Base-by-base conservation (phyloP, 164 flowering plant species). In the Platanus orientalis region DNA sequence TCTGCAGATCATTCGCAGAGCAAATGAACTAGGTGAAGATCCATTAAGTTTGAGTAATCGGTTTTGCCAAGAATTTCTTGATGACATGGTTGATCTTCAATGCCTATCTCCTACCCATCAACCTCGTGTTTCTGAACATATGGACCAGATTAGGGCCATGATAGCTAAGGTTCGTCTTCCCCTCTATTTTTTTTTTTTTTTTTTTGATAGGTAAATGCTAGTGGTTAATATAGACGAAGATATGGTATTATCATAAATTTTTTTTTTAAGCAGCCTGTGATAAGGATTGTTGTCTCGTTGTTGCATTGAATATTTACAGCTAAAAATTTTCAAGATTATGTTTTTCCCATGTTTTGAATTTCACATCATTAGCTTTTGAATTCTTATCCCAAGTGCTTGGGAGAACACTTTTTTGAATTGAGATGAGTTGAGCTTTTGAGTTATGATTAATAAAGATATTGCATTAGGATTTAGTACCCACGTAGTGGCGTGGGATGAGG, bases 81-180 rank as follows among this genome's bases (percentile, higher is more conserved):
- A 49, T 32, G 97, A 94, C 70, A 83, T 94, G 99, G 75, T 32
- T 69, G 83, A 80, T 82, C 86, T 94, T 63, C 88, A 85, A 77
- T 91, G 96, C 81, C 84, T 81, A 48, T 70, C 28, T 48, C 96
- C 99, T 17, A 83, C 89, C 9, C 76, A 81, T 53, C 79, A 89
- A 76, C 99, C 99, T 16, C 83, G 88, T 54, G 99, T 94, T 52
- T 80, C 97, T 70, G 81, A 76, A 28, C 93, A 91, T 78, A 82
- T 94, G 78, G 83, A 80, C 20, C 79, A 91, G 69, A 94, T 94
- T 39, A 85, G 30, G 54, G 82, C 76, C 60, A 80, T 94, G 96
- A 89, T 94, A 69, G 27, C 58, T 19, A 75, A 91, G 99, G 96
- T 89, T 27, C 53, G 63, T 12, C 64, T 29, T 55, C 45, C 27